Evolutionary conservation across 1,284 basidiomycete genomes (phyloP).

Genomic region (Wolfiporia cocos): DNA sequence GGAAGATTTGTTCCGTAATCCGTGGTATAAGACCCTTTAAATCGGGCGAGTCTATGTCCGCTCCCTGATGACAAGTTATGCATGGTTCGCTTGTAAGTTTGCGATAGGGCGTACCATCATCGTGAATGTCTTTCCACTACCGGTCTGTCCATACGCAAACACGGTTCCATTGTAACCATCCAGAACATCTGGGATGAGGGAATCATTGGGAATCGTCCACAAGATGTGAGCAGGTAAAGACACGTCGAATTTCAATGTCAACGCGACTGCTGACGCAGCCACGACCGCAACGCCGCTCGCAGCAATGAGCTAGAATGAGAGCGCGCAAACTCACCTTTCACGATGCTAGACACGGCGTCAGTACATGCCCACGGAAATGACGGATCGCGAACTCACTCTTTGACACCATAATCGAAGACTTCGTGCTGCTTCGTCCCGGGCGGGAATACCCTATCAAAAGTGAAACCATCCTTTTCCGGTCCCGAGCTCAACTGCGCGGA

Average conservation of each 20-base stretch:
- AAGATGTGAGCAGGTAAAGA: no score
- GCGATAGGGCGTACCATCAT: slow-evolving; percentile 73
- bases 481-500: slow-evolving; percentile 61
- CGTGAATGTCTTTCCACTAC: slow-evolving; percentile 94
- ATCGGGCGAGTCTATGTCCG: slow-evolving; percentile 91
- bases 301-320: not conserved
- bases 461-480: slow-evolving; percentile 90
- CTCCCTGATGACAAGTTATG: slow-evolving; percentile 54
- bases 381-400: slow-evolving; percentile 60
- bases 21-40: slow-evolving; percentile 97
- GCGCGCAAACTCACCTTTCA: slow-evolving; percentile 51
- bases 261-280: not conserved
- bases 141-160: slow-evolving; percentile 99
- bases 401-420: slow-evolving; percentile 98
- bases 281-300: not conserved
- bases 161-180: slow-evolving; percentile 99
- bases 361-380: slow-evolving; percentile 6
- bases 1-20: slow-evolving; percentile 99
- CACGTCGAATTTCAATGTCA: slow-evolving; percentile 2
- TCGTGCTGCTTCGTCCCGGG: slow-evolving; percentile 90
- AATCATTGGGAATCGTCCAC: no score
- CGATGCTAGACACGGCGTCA: slow-evolving; percentile 46
- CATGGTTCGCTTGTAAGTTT: slow-evolving; percentile 12
- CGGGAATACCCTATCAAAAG: slow-evolving; percentile 95
- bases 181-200: slow-evolving; percentile 80